These are phyloP conservation scores for Colletotrichum endophyticum DNA, from an alignment of 2,329 filamentous ascomycete species.

Conservation along the genomic window DNA sequence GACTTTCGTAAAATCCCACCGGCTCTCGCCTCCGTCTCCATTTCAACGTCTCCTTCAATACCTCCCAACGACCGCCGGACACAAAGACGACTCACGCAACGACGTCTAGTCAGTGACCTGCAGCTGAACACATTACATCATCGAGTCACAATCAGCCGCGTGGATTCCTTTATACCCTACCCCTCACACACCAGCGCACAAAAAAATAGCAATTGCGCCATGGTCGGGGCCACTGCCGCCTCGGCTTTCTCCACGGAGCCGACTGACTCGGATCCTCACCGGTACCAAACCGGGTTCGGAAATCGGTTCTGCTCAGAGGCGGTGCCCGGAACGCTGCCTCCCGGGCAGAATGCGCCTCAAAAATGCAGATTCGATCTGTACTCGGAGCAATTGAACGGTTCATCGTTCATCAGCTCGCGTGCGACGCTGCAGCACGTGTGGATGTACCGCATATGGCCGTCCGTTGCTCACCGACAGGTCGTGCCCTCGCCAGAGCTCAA, in stretches of 20 bases:
- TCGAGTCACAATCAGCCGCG: not conserved
- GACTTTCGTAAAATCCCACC: not conserved
- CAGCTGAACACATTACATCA: not conserved
- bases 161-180: not conserved
- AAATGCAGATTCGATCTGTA: slow-evolving; percentile 44
- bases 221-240: slow-evolving; percentile 24
- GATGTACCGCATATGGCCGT: slow-evolving; percentile 37
- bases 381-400: slow-evolving; percentile 53
- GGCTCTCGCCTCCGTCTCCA: not conserved
- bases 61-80: not conserved
- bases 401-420: slow-evolving; percentile 34
- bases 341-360: slow-evolving; percentile 49
- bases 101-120: not conserved
- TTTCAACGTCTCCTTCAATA: not conserved
- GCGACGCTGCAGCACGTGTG: slow-evolving; percentile 35
- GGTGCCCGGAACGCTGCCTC: slow-evolving; percentile 48
- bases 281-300: slow-evolving; percentile 62
- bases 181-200: not conserved
- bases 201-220: not conserved
- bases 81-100: not conserved
- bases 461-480: slow-evolving; percentile 32
- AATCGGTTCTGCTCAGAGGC: slow-evolving; percentile 53
- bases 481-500: not conserved
- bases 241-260: slow-evolving; percentile 24
- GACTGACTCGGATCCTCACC: slow-evolving; percentile 42